Evolutionary conservation across 2,329 filamentous ascomycete species (phyloP).

Genomic region (Penicillium verrucosum): DNA sequence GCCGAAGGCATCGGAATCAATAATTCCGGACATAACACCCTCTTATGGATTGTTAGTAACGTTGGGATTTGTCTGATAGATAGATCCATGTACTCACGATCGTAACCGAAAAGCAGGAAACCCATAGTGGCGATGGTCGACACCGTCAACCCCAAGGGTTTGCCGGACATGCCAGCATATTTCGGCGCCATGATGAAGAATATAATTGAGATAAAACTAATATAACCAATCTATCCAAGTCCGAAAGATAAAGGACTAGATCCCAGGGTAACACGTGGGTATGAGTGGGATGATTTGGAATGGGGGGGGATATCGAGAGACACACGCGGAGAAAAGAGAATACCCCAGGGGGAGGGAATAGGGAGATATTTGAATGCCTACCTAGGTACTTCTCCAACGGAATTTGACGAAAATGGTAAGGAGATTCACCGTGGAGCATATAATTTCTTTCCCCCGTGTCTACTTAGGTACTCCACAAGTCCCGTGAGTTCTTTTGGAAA

Average conservation of each 20-base stretch:
- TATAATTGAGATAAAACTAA: neutral
- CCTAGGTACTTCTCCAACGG: slow-evolving; percentile 1
- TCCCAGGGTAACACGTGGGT: slow-evolving; percentile 7
- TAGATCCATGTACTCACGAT: slow-evolving; percentile 39
- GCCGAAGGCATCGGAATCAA: slow-evolving; percentile 33
- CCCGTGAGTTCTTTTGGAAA: neutral
- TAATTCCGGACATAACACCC: slow-evolving; percentile 42
- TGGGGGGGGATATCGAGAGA: slow-evolving; percentile 3
- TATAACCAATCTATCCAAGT: slow-evolving; percentile 1
- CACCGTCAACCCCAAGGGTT: slow-evolving; percentile 54
- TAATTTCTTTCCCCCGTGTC: slow-evolving; percentile 8
- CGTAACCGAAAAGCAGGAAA: slow-evolving; percentile 60
- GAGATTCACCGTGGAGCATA: slow-evolving; percentile 23
- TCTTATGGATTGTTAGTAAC: slow-evolving; percentile 20
- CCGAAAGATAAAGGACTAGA: neutral
- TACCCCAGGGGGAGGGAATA: slow-evolving; percentile 14
- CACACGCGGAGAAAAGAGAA: slow-evolving; percentile 13
- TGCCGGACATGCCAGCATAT: slow-evolving; percentile 60
- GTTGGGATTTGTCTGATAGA: neutral
- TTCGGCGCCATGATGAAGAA: slow-evolving; percentile 49
- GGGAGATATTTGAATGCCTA: slow-evolving; percentile 31
- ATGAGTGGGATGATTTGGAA: neutral
- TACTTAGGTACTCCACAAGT: neutral
- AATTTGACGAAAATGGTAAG: slow-evolving; percentile 18
- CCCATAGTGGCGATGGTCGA: slow-evolving; percentile 63